Base-by-base conservation (phyloP, 768 basidiomycete genomes). In the Lactifluus rugatus region DNA sequence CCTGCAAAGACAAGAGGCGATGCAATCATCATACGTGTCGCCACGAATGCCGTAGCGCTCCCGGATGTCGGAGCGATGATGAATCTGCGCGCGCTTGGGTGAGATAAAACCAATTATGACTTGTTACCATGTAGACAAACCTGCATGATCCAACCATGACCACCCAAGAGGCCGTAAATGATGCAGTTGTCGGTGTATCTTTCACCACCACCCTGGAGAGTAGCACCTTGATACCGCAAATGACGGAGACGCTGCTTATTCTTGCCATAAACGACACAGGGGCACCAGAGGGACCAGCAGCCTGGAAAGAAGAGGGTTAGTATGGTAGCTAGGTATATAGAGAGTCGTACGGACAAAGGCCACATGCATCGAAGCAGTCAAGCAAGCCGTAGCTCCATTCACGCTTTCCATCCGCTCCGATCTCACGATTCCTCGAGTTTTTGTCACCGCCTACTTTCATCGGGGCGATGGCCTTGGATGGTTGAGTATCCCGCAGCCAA, bases 11-110 rank as follows among this genome's bases (percentile, higher is more conserved):
- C 65, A 72, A 0, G 75, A 63, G 2, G 72, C 54, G 45, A 66
- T 68, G 62, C 74, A 79, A 58, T 80, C 80, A 0, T 69, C 68
- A 48, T 67, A 67, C 6, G 66, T 59, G 26, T 70, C 68, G 8
- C 80, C 81, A 26, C 70, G 70, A 65, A 81, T 77, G 48, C 68
- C 70, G 66, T 80, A 79, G 44, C 80, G 75, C 16, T 53, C 26
- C 39, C 80, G 76, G 39, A 76, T 64, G 19, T 67, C 64, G 4
- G 68, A 69, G 54, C 79, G 75, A 58, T 62, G 70, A 25, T 66
- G 63, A 9, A 71, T 49, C 71, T 70, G 49, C 6, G 28, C 28
- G 28, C 28, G 10, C 37, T 14, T 14, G 11, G 6, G 19, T 44
- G 21, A 44, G 42, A 44, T 16, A 23, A 9, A 44, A 1, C 19